Percentiles rank a stretch among this genome's conserved stretches.
phyloP scores from a whole-genome alignment of 768 basidiomycete genomes.

The Lentinula sp. region DNA sequence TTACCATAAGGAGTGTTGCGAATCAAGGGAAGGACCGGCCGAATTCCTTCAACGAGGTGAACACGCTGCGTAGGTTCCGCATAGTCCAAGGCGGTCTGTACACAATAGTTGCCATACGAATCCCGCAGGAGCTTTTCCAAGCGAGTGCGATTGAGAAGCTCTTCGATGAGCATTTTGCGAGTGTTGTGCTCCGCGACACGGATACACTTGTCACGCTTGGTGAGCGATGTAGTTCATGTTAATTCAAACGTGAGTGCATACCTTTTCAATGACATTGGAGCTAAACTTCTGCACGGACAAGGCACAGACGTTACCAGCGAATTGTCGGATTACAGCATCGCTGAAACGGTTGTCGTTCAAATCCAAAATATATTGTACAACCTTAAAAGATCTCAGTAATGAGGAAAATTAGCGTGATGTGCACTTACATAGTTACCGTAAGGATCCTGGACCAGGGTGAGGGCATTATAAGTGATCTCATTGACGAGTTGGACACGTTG shows the following conservation, averaged over 20 bases:
- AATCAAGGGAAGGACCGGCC: slow-evolving; percentile 96
- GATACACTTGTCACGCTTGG: slow-evolving; percentile 42
- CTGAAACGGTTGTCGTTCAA: slow-evolving; percentile 98
- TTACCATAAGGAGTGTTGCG: slow-evolving; percentile 99
- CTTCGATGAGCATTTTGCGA: slow-evolving; percentile 91
- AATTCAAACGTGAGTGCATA: slow-evolving; percentile 18
- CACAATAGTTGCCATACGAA: slow-evolving; percentile 95
- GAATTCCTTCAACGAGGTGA: slow-evolving; percentile 92
- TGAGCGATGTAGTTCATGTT: background rate
- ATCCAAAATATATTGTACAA: slow-evolving; percentile 97
- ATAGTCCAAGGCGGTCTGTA: slow-evolving; percentile 96
- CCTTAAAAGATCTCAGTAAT: slow-evolving; percentile 33
- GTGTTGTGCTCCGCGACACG: slow-evolving; percentile 96
- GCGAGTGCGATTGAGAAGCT: slow-evolving; percentile 88
- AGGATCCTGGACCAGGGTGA: slow-evolving; percentile 97
- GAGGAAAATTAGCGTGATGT: background rate
- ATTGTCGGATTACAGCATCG: slow-evolving; percentile 95
- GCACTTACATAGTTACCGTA: slow-evolving; percentile 81
- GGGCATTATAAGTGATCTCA: slow-evolving; percentile 97
- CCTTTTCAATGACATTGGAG: slow-evolving; percentile 98
- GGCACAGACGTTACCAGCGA: slow-evolving; percentile 95
- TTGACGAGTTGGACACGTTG: slow-evolving; percentile 96
- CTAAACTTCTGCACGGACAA: slow-evolving; percentile 99
- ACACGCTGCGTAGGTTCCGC: slow-evolving; percentile 92
- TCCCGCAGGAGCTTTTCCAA: slow-evolving; percentile 95